Base-by-base conservation (phyloP, 1,284 basidiomycete genomes). In the Moniliella sp. region DNA sequence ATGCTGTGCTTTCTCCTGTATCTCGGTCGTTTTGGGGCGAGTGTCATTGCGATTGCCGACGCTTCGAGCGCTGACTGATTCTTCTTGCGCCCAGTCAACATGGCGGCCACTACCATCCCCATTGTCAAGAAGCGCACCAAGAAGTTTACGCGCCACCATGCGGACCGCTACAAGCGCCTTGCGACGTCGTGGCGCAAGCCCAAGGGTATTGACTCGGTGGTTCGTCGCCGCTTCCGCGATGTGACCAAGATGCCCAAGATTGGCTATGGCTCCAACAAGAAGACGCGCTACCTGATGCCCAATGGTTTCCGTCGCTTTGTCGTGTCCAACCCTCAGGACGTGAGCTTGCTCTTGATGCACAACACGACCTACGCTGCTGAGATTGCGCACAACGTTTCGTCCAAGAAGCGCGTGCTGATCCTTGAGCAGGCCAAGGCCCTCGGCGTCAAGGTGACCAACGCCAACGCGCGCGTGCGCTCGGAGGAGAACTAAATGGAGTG, bases 331-430 rank as follows among this genome's bases (percentile, higher is more conserved):
- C 30, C 40, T 35, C 46, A 39, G 27, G 56, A 59, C 39, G 47
- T 59, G 26, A 54, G 57, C 36, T 46, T 59, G 21, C 49, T 59
- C 28, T 41, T 59, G 34, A 59, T 59, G 56, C 86, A 97, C 75
- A 91, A 86, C 74, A 80, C 80, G 70, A 78, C 70, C 59, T 97
- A 79, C 64, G 78, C 86, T 40, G 91, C 86, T 42, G 81, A 86
- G 66, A 82, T 99, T 57, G 91, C 91, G 37, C 86, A 94, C 72
- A 80, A 76, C 62, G 86, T 99, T 53, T 81, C 77, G 67, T 80
- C 78, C 69, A 78, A 83, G 65, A 94, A 97, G 74, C 81, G 91
- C 58, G 76, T 78, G 43, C 68, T 73, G 48, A 88, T 99, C 56
- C 69, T 97, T 42, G 81, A 84, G 65, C 72, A 78, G 31, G 52